Percentiles rank a stretch among this genome's conserved stretches.
Conservation (phyloP, 2,329 filamentous ascomycete species). For the Fusarium mundagurra region DNA sequence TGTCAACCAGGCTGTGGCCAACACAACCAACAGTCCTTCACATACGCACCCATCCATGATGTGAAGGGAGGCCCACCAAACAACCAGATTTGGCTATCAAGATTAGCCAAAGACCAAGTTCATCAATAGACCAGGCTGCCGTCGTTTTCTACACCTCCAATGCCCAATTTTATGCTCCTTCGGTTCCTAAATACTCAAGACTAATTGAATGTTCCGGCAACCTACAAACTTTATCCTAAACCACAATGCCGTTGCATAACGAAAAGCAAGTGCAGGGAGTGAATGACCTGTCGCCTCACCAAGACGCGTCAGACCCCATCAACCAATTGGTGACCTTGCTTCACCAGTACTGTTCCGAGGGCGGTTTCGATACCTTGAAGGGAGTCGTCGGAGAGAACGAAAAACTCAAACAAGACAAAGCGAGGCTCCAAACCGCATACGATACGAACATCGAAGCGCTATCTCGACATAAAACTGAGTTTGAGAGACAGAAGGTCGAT, state of each 20-base stretch:
- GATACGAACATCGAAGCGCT: neutral
- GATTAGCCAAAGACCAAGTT: neutral
- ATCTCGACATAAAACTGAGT: neutral
- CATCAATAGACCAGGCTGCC: neutral
- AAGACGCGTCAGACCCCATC: neutral
- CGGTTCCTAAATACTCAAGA: neutral
- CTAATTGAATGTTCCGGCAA: neutral
- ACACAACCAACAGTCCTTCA: neutral
- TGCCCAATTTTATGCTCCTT: neutral
- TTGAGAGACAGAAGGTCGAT: neutral
- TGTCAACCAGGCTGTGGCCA: neutral
- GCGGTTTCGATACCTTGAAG: neutral
- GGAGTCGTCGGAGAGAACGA: neutral
- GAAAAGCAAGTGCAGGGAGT: neutral
- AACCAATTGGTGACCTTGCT: neutral
- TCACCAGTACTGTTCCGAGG: neutral
- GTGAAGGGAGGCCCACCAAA: neutral
- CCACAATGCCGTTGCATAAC: neutral
- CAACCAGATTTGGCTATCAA: neutral
- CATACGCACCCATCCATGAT: neutral
- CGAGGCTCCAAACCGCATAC: neutral
- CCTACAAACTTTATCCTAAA: neutral
- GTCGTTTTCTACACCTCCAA: neutral
- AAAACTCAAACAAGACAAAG: neutral
- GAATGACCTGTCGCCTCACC: neutral